A percentile compares a stretch with the other conserved stretches of the same genome.
Conservation (phyloP, 106 monocot species). For the Hemerocallis citrina region DNA sequence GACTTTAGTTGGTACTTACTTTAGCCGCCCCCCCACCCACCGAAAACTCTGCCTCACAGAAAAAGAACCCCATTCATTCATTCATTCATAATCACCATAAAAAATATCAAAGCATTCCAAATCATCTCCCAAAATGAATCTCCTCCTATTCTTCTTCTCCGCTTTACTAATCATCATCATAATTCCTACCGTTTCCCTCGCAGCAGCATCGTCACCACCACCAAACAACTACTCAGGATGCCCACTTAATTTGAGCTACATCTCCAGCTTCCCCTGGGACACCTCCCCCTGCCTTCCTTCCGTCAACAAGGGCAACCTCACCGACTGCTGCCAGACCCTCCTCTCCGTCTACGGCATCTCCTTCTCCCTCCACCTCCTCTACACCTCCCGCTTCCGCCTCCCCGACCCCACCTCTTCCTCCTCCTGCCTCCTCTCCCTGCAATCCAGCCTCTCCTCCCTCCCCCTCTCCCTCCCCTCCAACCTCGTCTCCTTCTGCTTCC, state of each 20-base stretch:
- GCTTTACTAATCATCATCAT: too few relatives aligned
- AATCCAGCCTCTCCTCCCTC: slow-evolving; percentile 36
- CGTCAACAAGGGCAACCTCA: slow-evolving; percentile 23
- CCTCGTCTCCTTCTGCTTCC: slow-evolving; percentile 44
- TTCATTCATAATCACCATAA: too few relatives aligned
- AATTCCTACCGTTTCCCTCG: too few relatives aligned
- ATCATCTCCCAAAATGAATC: too few relatives aligned
- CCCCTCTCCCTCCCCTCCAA: slow-evolving; percentile 37
- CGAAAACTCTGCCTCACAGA: too few relatives aligned
- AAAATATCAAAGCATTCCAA: too few relatives aligned
- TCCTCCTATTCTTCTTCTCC: too few relatives aligned
- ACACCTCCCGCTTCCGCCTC: slow-evolving; percentile 58
- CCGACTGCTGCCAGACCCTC: slow-evolving; percentile 58
- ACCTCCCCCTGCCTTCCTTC: slow-evolving; percentile 27
- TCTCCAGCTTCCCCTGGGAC: slow-evolving; percentile 64
- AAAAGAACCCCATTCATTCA: too few relatives aligned
- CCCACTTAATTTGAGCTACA: slow-evolving; percentile 60
- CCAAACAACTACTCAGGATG: too few relatives aligned
- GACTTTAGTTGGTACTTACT: too few relatives aligned
- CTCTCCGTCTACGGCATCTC: slow-evolving; percentile 43
- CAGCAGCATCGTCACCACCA: too few relatives aligned
- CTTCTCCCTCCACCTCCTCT: slow-evolving; percentile 42
- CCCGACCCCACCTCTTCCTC: slow-evolving; percentile 29
- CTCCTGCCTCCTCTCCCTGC: slow-evolving; percentile 43
- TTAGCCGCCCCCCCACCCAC: too few relatives aligned